These are phyloP conservation scores for Nicotiana benthamiana DNA, from an alignment of 257 asterid species.

Conservation along the genomic window DNA sequence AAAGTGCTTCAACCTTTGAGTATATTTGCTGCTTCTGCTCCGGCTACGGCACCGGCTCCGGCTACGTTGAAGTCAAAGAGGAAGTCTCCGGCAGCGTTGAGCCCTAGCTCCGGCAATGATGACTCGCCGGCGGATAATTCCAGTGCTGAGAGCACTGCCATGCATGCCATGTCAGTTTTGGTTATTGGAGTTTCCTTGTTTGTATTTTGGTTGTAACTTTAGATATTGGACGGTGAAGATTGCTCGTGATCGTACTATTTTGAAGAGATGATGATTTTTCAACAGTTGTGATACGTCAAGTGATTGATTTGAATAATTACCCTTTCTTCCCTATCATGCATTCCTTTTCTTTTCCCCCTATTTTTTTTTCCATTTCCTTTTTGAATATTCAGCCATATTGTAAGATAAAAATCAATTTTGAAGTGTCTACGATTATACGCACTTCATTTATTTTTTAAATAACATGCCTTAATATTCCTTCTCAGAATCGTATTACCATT, in stretches of 20 bases:
- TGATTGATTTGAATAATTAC: no score
- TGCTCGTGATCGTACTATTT: no score
- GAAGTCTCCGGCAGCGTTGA: slow-evolving; percentile 21
- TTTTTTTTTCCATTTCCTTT: background rate
- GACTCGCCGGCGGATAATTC: slow-evolving; percentile 34
- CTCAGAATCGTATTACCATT: background rate
- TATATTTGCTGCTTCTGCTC: slow-evolving; percentile 54
- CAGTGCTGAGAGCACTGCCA: slow-evolving; percentile 12
- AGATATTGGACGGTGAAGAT: no score
- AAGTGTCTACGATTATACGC: background rate
- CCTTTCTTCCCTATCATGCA: no score
- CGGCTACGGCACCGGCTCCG: slow-evolving; percentile 41
- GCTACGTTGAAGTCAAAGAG: background rate
- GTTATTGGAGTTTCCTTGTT: slow-evolving; percentile 13
- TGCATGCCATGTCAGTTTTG: slow-evolving; percentile 31
- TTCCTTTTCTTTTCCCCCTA: no score
- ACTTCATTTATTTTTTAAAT: background rate
- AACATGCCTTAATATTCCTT: background rate
- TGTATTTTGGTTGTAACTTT: slow-evolving; percentile 17
- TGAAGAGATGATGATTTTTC: no score
- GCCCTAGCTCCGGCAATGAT: slow-evolving; percentile 30
- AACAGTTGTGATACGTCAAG: no score
- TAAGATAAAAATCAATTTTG: background rate
- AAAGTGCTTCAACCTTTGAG: slow-evolving; percentile 77
- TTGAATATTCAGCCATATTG: background rate